Conservation (phyloP, 495 filamentous ascomycete genomes). For the Hypomontagnella monticulosa region DNA sequence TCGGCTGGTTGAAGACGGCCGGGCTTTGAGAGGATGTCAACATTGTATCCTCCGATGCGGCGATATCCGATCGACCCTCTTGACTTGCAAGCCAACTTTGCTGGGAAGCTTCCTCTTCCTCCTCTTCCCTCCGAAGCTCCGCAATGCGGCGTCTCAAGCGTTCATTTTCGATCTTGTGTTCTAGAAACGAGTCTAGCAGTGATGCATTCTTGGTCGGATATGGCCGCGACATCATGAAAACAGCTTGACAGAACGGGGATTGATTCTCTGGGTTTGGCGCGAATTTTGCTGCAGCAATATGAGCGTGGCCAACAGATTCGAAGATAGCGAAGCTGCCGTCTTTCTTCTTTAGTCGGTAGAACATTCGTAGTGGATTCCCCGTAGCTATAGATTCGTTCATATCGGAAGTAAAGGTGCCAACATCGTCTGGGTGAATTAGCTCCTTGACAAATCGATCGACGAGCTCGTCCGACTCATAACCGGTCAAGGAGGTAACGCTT, state of each 20-base stretch:
- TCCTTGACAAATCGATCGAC: constrained; percentile 78
- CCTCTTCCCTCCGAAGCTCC: constrained; percentile 86
- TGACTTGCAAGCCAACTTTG: constrained; percentile 62
- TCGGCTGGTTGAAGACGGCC: constrained; percentile 36
- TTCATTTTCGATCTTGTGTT: constrained; percentile 98
- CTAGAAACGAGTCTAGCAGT: constrained; percentile 90
- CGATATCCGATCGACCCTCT: constrained; percentile 64
- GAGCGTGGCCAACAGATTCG: constrained; percentile 90
- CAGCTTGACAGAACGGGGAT: constrained; percentile 79
- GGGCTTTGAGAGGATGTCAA: constrained; percentile 36
- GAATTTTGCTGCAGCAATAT: constrained; percentile 76
- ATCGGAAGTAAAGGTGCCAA: constrained; percentile 82
- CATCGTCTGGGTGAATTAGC: constrained; percentile 89
- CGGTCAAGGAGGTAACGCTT: constrained; percentile 79
- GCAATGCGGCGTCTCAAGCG: constrained; percentile 83
- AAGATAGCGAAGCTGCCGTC: constrained; percentile 82
- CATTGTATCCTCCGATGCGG: constrained; percentile 59
- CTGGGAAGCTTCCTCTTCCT: constrained; percentile 68
- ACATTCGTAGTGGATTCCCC: constrained; percentile 80
- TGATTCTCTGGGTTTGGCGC: constrained; percentile 70
- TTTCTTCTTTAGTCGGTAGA: constrained; percentile 85
- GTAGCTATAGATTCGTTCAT: constrained; percentile 92
- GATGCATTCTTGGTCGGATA: constrained; percentile 89
- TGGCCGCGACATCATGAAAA: constrained; percentile 93
- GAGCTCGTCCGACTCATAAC: constrained; percentile 74